A percentile compares a stretch with the other conserved stretches of the same genome.
Evolutionary conservation across 148 eudicot species (phyloP).

Genomic region (Mesembryanthemum crystallinum): DNA sequence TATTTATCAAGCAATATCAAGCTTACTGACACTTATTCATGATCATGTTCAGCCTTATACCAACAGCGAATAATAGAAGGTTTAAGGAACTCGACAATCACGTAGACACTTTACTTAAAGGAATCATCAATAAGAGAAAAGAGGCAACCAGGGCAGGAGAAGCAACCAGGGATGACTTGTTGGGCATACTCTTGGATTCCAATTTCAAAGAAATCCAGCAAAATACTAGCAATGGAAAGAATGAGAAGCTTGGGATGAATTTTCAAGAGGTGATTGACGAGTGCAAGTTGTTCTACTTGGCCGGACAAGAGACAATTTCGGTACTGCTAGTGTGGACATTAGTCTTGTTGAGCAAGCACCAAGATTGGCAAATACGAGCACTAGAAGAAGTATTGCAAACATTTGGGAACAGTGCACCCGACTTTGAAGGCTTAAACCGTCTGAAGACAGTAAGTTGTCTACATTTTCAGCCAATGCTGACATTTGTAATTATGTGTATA

Average conservation of each 20-base stretch:
- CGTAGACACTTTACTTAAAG: slow-evolving; percentile 8
- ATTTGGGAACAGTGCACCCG: slow-evolving; percentile 20
- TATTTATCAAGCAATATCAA: background rate
- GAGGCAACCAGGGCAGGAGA: slow-evolving; percentile 18
- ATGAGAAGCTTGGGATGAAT: slow-evolving; percentile 18
- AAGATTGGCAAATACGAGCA: slow-evolving; percentile 33
- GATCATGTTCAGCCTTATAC: slow-evolving; percentile 21
- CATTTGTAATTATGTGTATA: background rate
- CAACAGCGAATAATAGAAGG: slow-evolving; percentile 24
- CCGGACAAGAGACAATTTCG: slow-evolving; percentile 36
- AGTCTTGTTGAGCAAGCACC: slow-evolving; percentile 29
- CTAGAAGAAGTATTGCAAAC: slow-evolving; percentile 27
- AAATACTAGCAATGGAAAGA: background rate
- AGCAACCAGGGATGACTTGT: slow-evolving; percentile 16
- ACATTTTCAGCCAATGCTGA: background rate
- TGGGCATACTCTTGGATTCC: slow-evolving; percentile 32
- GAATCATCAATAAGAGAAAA: slow-evolving; percentile 26
- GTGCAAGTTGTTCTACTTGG: slow-evolving; percentile 30
- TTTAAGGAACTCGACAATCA: slow-evolving; percentile 15
- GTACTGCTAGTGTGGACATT: slow-evolving; percentile 29
- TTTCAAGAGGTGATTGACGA: slow-evolving; percentile 30
- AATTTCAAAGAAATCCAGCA: slow-evolving; percentile 21
- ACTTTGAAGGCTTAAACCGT: slow-evolving; percentile 26
- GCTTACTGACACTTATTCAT: background rate
- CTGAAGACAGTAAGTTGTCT: slow-evolving; percentile 23